These are phyloP conservation scores for Fistulinella staudtii DNA, from an alignment of 1,284 basidiomycete species.

Conservation along the genomic window DNA sequence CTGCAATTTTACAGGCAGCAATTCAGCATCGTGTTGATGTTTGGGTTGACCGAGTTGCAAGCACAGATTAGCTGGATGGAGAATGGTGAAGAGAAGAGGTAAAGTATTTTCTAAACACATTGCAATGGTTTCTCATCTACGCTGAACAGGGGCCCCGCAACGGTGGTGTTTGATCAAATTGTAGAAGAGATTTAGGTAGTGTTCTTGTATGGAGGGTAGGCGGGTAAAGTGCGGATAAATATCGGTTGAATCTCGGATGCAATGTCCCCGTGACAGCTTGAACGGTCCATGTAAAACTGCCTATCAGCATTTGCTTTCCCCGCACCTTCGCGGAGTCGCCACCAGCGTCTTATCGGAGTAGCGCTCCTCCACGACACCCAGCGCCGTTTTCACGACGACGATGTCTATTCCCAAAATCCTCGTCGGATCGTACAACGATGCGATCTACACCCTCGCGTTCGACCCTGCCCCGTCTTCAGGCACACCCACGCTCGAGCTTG, in stretches of 20 bases:
- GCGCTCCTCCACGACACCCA: too few relatives aligned
- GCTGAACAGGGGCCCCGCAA: conserved; percentile 27
- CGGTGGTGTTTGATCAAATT: conserved; percentile 32
- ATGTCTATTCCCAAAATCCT: conserved; percentile 43
- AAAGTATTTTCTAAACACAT: background rate
- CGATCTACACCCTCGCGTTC: conserved; percentile 52
- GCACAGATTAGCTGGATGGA: conserved; percentile 48
- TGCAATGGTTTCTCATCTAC: conserved; percentile 4
- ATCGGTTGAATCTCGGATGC: background rate
- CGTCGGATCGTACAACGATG: conserved; percentile 61
- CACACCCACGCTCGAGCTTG: conserved; percentile 38
- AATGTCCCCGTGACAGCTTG: too few relatives aligned
- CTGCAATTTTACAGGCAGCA: conserved; percentile 37
- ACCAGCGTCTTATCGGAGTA: too few relatives aligned
- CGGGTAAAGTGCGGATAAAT: background rate
- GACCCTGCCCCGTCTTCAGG: conserved; percentile 29
- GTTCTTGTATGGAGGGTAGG: too few relatives aligned
- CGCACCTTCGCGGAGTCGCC: too few relatives aligned
- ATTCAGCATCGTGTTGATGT: conserved; percentile 47
- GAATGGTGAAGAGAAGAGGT: conserved; percentile 28
- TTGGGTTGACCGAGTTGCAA: conserved; percentile 45
- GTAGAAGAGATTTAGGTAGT: conserved; percentile 26
- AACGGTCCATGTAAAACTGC: too few relatives aligned
- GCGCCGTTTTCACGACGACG: background rate
- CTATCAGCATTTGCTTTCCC: too few relatives aligned